These are phyloP conservation scores for Aureobasidium sp. DNA, from an alignment of 2,329 filamentous ascomycete genomes.

Conservation along the genomic window DNA sequence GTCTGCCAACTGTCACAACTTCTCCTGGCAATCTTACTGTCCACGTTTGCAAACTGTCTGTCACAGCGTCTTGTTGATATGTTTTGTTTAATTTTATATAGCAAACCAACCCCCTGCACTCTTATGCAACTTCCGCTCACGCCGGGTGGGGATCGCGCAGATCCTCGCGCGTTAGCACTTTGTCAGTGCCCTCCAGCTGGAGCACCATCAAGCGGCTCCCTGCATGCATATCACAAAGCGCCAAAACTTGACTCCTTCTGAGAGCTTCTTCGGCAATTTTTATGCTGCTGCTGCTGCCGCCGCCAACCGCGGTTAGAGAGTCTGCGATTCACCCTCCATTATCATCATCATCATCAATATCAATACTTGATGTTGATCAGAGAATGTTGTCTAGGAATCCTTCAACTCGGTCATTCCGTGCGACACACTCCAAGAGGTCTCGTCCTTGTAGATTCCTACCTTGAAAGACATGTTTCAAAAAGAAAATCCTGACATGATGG, in stretches of 20 bases:
- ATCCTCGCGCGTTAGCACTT: constrained; percentile 14
- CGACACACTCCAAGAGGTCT: constrained; percentile 15
- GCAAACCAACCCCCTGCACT: constrained; percentile 8
- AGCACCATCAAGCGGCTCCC: constrained; percentile 16
- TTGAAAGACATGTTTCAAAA: constrained; percentile 21
- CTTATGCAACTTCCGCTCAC: constrained; percentile 9
- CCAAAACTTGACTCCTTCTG: constrained; percentile 19
- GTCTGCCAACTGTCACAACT: constrained; percentile 18
- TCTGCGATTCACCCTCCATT: neutral
- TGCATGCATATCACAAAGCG: constrained; percentile 13
- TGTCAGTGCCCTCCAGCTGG: constrained; percentile 9
- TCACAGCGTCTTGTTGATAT: constrained; percentile 7
- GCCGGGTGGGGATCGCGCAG: constrained; percentile 19
- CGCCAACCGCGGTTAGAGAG: neutral
- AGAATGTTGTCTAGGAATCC: constrained; percentile 10
- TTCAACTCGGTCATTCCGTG: neutral
- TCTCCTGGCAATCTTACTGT: constrained; percentile 15
- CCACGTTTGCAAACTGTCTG: constrained; percentile 5
- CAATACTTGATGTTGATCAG: constrained; percentile 1
- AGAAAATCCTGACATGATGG: neutral
- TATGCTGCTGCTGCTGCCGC: neutral
- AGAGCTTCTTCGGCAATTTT: constrained; percentile 8
- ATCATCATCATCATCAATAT: neutral
- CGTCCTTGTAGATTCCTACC: constrained; percentile 7
- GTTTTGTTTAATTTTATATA: constrained; percentile 23